Conservation (phyloP, 139 green algal genomes). For the Micromonas commoda region DNA sequence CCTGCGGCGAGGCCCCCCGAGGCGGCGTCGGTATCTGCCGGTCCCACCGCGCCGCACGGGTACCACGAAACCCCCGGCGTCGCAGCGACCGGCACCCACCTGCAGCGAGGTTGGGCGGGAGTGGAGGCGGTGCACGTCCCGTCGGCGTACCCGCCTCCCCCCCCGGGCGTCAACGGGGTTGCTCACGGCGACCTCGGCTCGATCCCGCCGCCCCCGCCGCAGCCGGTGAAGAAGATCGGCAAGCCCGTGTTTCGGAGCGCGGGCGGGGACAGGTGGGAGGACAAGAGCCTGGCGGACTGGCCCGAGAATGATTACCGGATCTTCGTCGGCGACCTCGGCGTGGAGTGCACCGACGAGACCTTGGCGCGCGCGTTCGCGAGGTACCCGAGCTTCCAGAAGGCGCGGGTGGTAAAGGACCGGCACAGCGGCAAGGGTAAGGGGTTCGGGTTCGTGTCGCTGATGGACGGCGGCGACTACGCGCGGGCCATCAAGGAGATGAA, state of each 20-base stretch:
- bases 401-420: constrained; percentile 72
- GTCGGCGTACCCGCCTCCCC: no score
- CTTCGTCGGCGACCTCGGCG: constrained; percentile 94
- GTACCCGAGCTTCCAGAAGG: constrained; percentile 83
- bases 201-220: neutral
- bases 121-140: no score
- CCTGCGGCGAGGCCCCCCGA: neutral
- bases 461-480: constrained; percentile 69
- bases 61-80: no score
- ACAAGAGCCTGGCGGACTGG: constrained; percentile 76
- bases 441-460: constrained; percentile 89
- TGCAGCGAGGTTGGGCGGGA: no score
- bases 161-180: neutral
- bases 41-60: no score
- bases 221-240: constrained; percentile 4
- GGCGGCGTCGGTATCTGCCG: no score
- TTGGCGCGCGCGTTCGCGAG: constrained; percentile 73
- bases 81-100: no score
- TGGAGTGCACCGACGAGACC: constrained; percentile 83
- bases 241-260: constrained; percentile 34
- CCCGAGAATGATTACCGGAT: constrained; percentile 71
- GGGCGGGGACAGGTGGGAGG: constrained; percentile 62
- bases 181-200: neutral
- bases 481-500: constrained; percentile 75
- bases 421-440: constrained; percentile 74